Percentiles rank a stretch among this genome's conserved stretches.
Conservation (phyloP, 2,329 filamentous ascomycete genomes). For the Monosporascus sp. region DNA sequence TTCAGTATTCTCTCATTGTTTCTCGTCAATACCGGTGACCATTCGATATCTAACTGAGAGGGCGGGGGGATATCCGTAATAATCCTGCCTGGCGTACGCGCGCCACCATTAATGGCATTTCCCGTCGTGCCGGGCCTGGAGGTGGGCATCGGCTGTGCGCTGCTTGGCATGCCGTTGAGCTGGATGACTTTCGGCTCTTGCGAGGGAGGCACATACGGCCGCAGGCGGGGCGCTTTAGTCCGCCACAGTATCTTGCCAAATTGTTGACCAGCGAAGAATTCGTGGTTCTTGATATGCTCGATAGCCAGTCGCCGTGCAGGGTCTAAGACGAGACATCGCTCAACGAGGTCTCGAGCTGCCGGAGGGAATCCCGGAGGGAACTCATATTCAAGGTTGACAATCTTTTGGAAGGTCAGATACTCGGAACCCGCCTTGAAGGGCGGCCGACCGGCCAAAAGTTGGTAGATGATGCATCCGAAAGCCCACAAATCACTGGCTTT, state of each 20-base stretch:
- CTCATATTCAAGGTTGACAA: constrained; percentile 88
- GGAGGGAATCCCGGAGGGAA: constrained; percentile 86
- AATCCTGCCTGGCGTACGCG: constrained; percentile 66
- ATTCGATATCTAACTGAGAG: constrained; percentile 94
- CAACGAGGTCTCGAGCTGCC: constrained; percentile 81
- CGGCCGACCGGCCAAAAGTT: constrained; percentile 88
- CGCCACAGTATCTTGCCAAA: constrained; percentile 88
- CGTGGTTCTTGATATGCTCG: constrained; percentile 94
- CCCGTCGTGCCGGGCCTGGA: constrained; percentile 28
- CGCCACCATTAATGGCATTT: constrained; percentile 38
- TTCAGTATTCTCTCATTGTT: constrained; percentile 93
- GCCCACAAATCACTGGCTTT: constrained; percentile 98
- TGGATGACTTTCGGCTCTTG: constrained; percentile 72
- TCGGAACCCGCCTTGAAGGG: constrained; percentile 96
- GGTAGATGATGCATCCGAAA: constrained; percentile 96
- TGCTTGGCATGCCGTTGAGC: constrained; percentile 52
- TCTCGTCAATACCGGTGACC: constrained; percentile 89
- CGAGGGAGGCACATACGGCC: constrained; percentile 72
- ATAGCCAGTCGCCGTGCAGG: constrained; percentile 79
- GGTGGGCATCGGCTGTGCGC: constrained; percentile 19
- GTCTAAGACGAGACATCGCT: constrained; percentile 84
- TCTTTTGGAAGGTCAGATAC: constrained; percentile 97
- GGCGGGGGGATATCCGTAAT: constrained; percentile 97
- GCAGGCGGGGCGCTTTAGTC: constrained; percentile 79
- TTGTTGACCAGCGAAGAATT: constrained; percentile 83